Base-by-base conservation (phyloP, 2,329 filamentous ascomycete genomes). In the Claviceps monticola region DNA sequence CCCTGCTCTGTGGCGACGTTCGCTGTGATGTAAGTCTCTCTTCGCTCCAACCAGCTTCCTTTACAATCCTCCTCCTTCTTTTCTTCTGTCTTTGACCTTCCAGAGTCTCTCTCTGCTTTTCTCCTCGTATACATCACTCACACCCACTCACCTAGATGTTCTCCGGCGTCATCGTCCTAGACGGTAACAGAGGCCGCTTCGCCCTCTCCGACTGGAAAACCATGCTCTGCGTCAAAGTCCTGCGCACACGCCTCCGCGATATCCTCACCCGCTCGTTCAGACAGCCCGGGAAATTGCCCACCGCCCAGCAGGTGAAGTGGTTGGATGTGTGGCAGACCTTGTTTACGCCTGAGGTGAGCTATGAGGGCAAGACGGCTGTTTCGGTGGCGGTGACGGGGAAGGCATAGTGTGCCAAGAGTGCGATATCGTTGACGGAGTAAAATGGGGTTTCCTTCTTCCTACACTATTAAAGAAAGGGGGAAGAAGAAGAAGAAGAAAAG, bases 131-230 rank as follows among this genome's bases (percentile, higher is more conserved):
- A 19, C 26, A 46, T n/a, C 16, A 37, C 13, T 19, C 45, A n/a
- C 23, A 23, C 23, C 1, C 17, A 21, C 21, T 4, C 29, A 34
- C 13, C 5, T 49, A 91, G 78, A 80, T 96, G 72, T 95, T 88
- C 63, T 80, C 90, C 0, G 93, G 93, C 14, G 84, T 95, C 2
- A 76, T 96, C 42, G 77, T 88, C 19, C 76, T 98, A 45, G 93
- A 96, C 63, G 86, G 88, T 45, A 95, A 95, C 64, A 79, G 90
- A 34, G 78, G 91, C 48, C 80, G 88, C 48, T 95, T 97, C 64
- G 79, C 84, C 21, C 78, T 94, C 1, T 78, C 82, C 4, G 86
- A 95, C 63, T 97, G 91, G 90, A 94, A 90, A 68, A 84, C 84
- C 0, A 83, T 93, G 75, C 78, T 95, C 38, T 89, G 85, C n/a